Base-by-base conservation (phyloP, 163 green algal genomes). In the Volvox carteri region DNA sequence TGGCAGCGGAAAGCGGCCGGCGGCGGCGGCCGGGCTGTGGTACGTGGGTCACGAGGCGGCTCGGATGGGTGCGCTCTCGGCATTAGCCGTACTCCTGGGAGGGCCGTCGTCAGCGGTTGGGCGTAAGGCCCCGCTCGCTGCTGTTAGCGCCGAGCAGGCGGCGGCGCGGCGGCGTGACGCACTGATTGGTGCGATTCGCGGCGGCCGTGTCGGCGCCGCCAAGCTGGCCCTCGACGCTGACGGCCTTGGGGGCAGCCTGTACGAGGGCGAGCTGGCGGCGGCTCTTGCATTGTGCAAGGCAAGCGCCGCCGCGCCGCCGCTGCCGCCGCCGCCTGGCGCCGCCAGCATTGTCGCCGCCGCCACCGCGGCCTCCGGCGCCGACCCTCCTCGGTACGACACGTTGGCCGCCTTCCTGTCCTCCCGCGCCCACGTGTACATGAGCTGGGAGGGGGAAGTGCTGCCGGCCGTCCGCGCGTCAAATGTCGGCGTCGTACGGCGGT, bases 221-320 rank as follows among this genome's bases (percentile, higher is more conserved):
- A 87, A 87, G 65, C n/a, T 80, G 1, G 46, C 35, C 6, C 48
- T 80, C 9, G 81, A 87, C 35, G 44, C 67, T 1, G 30, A 37
- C 33, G 52, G 73, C 46, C 9, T 80, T 44, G 42, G 35, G 37
- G 58, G 78, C 33, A 58, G 79, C 42, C 62, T 86, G 60, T 86
- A 86, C 44, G 79, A 86, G 30, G n/a, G 16, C 0, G 79, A 86
- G 60, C 79, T 86, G 79, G 41, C 60, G 79, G 79, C 79, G 79
- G 79, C 79, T 41, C 79, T 86, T 16, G 30, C 42, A 30, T 60
- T 86, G 12, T 60, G 42, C 54, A 60, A 52, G 18, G 62, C 79
- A 41, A 67, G 18, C 11, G 56, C 78, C 33, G 76, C 50, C n/a
- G 56, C n/a, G 28, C 39, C 41, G 78, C 0, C 60, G 79, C n/a